phyloP scores from a whole-genome alignment of 2,329 filamentous ascomycete genomes.

The Dothiorella sarmentorum region DNA sequence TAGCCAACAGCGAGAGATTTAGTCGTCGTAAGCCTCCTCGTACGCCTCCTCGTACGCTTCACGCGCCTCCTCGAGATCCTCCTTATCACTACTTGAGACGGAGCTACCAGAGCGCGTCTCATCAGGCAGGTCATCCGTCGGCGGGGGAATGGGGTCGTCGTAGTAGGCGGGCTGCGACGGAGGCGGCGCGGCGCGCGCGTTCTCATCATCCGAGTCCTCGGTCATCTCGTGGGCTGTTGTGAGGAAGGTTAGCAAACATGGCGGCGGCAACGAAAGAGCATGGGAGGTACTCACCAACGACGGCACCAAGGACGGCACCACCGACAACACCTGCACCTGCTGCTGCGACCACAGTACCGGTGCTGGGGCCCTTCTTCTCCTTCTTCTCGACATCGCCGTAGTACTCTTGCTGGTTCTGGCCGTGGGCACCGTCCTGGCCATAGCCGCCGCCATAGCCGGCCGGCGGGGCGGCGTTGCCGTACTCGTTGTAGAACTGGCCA shows the following conservation, averaged over 20 bases:
- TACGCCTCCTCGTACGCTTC: constrained; percentile 11
- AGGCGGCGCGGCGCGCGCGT: neutral
- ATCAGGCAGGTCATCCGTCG: constrained; percentile 11
- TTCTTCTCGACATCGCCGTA: constrained; percentile 29
- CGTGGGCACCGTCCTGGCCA: constrained; percentile 21
- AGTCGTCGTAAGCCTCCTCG: constrained; percentile 15
- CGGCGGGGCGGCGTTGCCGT: constrained; percentile 16
- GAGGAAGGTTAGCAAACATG: neutral
- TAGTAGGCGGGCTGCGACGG: neutral
- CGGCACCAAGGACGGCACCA: constrained; percentile 56
- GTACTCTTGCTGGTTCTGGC: constrained; percentile 14
- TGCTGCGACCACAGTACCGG: constrained; percentile 52
- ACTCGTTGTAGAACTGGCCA: constrained; percentile 18
- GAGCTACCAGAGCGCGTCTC: constrained; percentile 5
- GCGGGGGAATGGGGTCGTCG: constrained; percentile 6
- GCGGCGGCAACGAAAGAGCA: neutral
- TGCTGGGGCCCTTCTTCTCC: constrained; percentile 41
- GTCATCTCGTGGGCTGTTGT: constrained; percentile 6
- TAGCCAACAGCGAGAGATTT: neutral
- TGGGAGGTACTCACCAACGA: constrained; percentile 48
- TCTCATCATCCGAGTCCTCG: constrained; percentile 14
- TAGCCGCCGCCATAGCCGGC: constrained; percentile 7
- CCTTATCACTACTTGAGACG: constrained; percentile 4
- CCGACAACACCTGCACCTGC: constrained; percentile 59
- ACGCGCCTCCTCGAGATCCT: constrained; percentile 2